Base-by-base conservation (phyloP, 2,329 filamentous ascomycete genomes). In the Stachybotrys elegans region DNA sequence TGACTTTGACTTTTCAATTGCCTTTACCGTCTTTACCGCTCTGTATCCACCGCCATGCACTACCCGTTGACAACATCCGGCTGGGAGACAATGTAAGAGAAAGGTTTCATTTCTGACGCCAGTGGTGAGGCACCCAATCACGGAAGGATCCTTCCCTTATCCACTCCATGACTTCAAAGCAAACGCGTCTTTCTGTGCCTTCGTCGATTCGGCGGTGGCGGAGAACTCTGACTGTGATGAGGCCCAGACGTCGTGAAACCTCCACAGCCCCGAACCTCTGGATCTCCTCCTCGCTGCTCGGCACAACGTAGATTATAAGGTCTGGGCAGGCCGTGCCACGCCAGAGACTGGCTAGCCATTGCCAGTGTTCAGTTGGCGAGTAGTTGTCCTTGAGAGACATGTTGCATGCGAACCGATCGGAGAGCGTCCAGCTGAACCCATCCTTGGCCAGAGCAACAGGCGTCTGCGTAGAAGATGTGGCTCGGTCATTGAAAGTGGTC, bases 281-380 rank as follows among this genome's bases (percentile, higher is more conserved):
- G 36, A 63, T 58, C 43, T 68, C 67, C 13, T 66, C 63, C 31
- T 65, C 62, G 6, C 55, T 27, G 37, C 56, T 54, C 29, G 61
- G 54, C 55, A 71, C 74, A 16, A 86, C 76, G 57, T 86, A 88
- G 22, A 93, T 72, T 1, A 86, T 86, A 37, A 92, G 68, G 62
- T 97, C 92, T 0, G 92, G 82, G 0, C 86, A 88, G 1, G 91
- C 76, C 43, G 88, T 86, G 9, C 89, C 88, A 9, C 91, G 83
- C 92, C 92, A 97, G 19, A 96, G 77, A 35, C 87, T 92, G 27
- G 92, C 92, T 73, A 93, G 89, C 92, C 92, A 97, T 63, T 94
- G 87, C 90, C 92, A 97, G 67, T 97, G 92, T 56, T 95, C 90
- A n/a, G 86, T 76, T 0, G 87, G 83, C 14, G 81, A 78, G 62